phyloP scores from a whole-genome alignment of 2,329 filamentous ascomycete genomes.

The Neopestalotiopsis clavispora region DNA sequence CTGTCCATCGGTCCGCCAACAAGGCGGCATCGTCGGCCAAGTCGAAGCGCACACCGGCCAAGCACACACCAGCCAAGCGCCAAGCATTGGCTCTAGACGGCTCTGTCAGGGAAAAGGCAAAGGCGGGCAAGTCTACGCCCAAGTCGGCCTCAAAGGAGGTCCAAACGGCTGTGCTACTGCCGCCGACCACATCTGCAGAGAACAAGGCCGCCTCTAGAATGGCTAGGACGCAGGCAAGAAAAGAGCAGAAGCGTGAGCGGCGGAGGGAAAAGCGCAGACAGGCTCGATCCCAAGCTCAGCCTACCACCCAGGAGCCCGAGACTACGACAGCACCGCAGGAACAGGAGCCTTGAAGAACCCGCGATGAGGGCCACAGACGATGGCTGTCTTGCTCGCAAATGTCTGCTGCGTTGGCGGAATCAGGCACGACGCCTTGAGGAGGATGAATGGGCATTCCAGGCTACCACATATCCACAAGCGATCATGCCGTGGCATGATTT shows the following conservation, averaged over 20 bases:
- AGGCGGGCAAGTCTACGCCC: neutral
- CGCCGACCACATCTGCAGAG: neutral
- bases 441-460: too few species aligned
- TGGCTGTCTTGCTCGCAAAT: neutral
- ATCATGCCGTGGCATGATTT: too few species aligned
- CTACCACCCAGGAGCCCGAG: neutral
- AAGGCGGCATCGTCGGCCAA: neutral
- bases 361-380: neutral
- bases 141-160: neutral
- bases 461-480: too few species aligned
- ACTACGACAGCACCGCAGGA: neutral
- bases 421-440: too few species aligned
- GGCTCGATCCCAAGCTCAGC: neutral
- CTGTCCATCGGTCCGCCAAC: neutral
- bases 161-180: neutral
- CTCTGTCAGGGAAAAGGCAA: neutral
- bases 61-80: neutral
- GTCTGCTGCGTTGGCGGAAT: too few species aligned
- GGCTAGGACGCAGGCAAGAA: neutral
- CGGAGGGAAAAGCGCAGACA: neutral
- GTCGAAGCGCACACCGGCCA: neutral
- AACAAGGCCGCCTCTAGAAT: neutral
- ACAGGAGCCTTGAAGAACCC: neutral
- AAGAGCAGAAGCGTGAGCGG: neutral
- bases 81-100: neutral